Evolutionary conservation across 2,329 filamentous ascomycete genomes (phyloP).

Genomic region (Lasiodiplodia citricola): DNA sequence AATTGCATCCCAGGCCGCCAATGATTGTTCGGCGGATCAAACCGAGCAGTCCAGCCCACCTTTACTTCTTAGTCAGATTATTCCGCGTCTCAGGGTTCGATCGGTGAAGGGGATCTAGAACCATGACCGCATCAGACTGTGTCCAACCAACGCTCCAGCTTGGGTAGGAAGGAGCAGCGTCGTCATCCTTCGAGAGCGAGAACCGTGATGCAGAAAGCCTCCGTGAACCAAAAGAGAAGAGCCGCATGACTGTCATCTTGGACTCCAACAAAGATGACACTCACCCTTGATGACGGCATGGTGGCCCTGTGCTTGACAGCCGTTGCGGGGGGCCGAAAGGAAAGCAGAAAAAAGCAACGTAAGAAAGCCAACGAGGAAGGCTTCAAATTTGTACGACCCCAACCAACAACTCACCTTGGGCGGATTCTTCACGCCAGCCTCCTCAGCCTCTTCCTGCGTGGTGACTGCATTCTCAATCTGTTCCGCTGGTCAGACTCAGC

Average conservation of each 20-base stretch:
- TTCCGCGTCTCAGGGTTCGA: conserved; percentile 45
- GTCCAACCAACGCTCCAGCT: background rate
- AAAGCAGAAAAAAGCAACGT: background rate
- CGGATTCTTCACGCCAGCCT: conserved; percentile 47
- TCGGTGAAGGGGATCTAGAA: conserved; percentile 46
- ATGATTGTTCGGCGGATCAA: background rate
- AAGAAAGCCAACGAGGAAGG: too few species aligned
- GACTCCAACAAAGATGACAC: background rate
- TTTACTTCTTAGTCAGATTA: conserved; percentile 5
- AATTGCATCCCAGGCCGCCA: background rate
- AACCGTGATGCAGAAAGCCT: background rate
- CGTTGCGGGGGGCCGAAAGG: background rate
- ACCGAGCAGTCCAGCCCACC: background rate
- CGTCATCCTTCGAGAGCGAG: background rate
- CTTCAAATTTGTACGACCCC: conserved; percentile 18
- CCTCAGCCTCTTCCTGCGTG: conserved; percentile 42
- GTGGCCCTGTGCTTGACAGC: background rate
- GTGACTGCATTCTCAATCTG: conserved; percentile 48
- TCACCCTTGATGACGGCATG: background rate
- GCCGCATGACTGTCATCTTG: background rate
- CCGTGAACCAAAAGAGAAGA: background rate
- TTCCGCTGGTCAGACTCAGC: background rate
- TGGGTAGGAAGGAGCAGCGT: background rate
- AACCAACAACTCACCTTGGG: conserved; percentile 43
- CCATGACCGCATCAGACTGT: background rate